Evolutionary conservation across 2,329 filamentous ascomycete species (phyloP).

Genomic region (Aspergillus vadensis): DNA sequence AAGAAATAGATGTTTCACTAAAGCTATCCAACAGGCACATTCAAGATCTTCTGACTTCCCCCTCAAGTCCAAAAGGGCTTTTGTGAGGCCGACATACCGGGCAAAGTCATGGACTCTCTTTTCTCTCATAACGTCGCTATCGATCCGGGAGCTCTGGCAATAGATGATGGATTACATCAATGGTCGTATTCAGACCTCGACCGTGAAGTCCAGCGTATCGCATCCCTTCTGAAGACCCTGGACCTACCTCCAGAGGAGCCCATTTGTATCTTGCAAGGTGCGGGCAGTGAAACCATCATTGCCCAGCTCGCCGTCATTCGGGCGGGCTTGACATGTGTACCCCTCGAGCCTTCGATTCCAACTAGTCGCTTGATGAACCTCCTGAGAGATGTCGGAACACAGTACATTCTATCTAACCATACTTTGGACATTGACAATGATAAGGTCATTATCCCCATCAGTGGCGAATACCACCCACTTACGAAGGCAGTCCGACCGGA

Average conservation of each 20-base stretch:
- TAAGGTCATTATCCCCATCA: constrained; percentile 3
- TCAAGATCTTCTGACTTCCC: background rate
- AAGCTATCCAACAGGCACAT: background rate
- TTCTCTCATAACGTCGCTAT: background rate
- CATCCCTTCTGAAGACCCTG: background rate
- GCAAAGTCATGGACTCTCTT: background rate
- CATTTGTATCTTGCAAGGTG: constrained; percentile 5
- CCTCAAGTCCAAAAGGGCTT: background rate
- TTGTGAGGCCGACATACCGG: background rate
- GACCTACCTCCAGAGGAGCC: constrained; percentile 8
- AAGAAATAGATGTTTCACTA: no score
- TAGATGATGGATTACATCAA: background rate
- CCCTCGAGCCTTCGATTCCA: constrained; percentile 7
- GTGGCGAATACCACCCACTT: background rate
- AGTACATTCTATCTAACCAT: constrained; percentile 5
- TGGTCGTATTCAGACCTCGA: constrained; percentile 10
- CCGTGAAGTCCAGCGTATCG: constrained; percentile 1
- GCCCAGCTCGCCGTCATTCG: constrained; percentile 13
- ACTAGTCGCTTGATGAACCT: constrained; percentile 4
- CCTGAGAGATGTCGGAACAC: constrained; percentile 3
- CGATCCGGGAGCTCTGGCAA: background rate
- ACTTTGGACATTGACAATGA: background rate
- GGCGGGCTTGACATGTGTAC: constrained; percentile 11
- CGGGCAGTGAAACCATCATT: constrained; percentile 3
- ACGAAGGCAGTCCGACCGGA: background rate